Evolutionary conservation across 179 eudicot species (phyloP), one percentile per base, ranked within the genome.

Genomic region (Nepenthes alata): DNA sequence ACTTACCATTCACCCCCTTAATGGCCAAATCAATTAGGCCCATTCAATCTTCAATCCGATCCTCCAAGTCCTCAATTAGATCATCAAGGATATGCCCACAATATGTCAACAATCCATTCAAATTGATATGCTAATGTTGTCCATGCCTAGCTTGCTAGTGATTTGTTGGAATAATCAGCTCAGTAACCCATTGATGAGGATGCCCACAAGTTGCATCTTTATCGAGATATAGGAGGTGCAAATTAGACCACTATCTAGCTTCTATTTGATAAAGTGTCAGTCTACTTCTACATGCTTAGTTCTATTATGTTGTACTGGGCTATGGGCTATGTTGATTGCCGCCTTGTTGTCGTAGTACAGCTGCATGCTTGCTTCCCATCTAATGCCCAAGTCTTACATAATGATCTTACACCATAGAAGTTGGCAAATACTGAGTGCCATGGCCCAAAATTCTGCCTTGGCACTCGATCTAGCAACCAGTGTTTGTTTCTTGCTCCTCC

Each of bases 141-240:
- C 57, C 57, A 54, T 54, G 13, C 57, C 57, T 4, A 54, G 57
- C 36, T 54, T 54, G 57, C 57, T 14, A 5, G 35, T 15, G 6
- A 25, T 54, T 3, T 25, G 5, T 25, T 54, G 57, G 11, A 54
- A 54, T 4, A 25, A 4, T 4, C 3, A 6, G 11, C 57, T 54
- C 1, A 2, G 35, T 14, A 3, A 35, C 15, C 57, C 57, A 25
- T 54, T 54, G 35, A 35, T 54, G 36, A 54, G 57, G 5, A 14
- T 25, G 35, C 7, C 57, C 5, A 13, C 53, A 7, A 50, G 11
- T 50, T 50, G 53, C 6, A 5, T 11, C 11, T 11, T 11, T 10
- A 11, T 54, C 13, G 37, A 25, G 57, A 13, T 15, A 35, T 3
- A 54, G 5, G 57, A n/a, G 4, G 36, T 54, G 35, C 5, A 54